phyloP scores from a whole-genome alignment of 768 basidiomycete species.

The Suillus subaureus region DNA sequence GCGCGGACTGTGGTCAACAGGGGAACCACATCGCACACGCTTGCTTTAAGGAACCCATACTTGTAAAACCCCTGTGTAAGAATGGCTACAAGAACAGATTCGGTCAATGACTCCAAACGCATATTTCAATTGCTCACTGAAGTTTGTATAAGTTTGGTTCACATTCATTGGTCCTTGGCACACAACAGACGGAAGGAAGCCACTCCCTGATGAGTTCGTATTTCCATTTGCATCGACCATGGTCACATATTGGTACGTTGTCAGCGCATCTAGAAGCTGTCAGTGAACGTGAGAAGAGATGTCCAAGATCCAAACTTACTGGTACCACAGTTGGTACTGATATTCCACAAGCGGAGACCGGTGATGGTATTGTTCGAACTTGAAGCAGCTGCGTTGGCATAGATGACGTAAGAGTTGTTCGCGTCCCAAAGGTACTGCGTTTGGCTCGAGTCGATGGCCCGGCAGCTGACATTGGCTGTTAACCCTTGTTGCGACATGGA shows the following conservation, averaged over 20 bases:
- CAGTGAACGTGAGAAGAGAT: neutral
- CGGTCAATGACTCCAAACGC: neutral
- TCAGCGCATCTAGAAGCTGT: neutral
- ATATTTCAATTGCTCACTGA: slow-evolving; percentile 10
- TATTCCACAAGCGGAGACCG: slow-evolving; percentile 7
- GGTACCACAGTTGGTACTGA: slow-evolving; percentile 4
- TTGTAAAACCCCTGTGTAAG: slow-evolving; percentile 7
- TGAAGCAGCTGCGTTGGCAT: slow-evolving; percentile 2
- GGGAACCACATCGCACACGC: slow-evolving; percentile 14
- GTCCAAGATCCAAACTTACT: neutral
- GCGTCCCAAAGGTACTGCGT: slow-evolving; percentile 4
- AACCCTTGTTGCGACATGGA: slow-evolving; percentile 10
- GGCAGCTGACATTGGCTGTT: slow-evolving; percentile 9
- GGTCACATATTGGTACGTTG: slow-evolving; percentile 9
- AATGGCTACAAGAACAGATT: slow-evolving; percentile 5
- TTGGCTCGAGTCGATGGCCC: neutral
- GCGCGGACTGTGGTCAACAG: slow-evolving; percentile 12
- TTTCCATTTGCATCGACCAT: slow-evolving; percentile 1
- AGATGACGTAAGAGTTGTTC: neutral
- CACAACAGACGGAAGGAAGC: slow-evolving; percentile 13
- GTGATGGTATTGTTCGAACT: neutral
- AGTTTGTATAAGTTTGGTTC: neutral
- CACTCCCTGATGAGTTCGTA: neutral
- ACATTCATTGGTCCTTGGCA: slow-evolving; percentile 10
- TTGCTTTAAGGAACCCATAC: slow-evolving; percentile 13